Base-by-base conservation (phyloP, 2,329 filamentous ascomycete genomes). In the Nectriaceae sp. region DNA sequence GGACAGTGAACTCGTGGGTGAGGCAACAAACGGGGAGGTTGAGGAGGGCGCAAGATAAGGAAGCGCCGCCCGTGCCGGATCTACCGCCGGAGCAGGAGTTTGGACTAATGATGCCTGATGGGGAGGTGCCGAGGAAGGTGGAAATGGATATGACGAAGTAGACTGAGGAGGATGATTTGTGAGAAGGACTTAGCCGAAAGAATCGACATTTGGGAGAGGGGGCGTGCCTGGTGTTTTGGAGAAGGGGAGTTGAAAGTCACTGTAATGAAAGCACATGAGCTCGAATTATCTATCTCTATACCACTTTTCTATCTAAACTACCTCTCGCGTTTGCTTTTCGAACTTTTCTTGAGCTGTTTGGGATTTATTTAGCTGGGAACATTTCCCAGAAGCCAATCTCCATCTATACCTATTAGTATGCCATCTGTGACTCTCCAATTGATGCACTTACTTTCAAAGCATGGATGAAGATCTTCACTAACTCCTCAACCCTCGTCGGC, bases 381-480 rank as follows among this genome's bases (percentile, higher is more conserved):
- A 79, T 79, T 52, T 79, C 75, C 76, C 76, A 79, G 61, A 79
- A 79, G 1, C 75, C 76, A 60, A 78, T 77, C 51, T 79, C 76
- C 74, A 79, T 77, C 76, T 79, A 22, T 6, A 15, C 1, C 1
- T 15, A 15, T 3, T 5, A 21, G 13, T 3, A 43, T 19, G 53
- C 24, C 55, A 42, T 20, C n/a, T n/a, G n/a, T n/a, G n/a, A 40
- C 40, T 22, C 10, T 8, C 5, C 11, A 4, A 18, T 22, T 11
- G 16, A 2, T 2, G 18, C 21, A 35, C 79, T 70, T 67, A 90
- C 88, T 75, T 86, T 88, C 15, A 90, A 95, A n/a, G 88, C 90
- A 59, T 91, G 87, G 40, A 91, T 83, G 64, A 97, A 97, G 42
- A 97, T 90, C 55, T 82, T 77, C 39, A 93, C 83, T 42, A 97